Evolutionary conservation across 2,329 filamentous ascomycete species (phyloP).

Genomic region (Rosellinia necatrix): DNA sequence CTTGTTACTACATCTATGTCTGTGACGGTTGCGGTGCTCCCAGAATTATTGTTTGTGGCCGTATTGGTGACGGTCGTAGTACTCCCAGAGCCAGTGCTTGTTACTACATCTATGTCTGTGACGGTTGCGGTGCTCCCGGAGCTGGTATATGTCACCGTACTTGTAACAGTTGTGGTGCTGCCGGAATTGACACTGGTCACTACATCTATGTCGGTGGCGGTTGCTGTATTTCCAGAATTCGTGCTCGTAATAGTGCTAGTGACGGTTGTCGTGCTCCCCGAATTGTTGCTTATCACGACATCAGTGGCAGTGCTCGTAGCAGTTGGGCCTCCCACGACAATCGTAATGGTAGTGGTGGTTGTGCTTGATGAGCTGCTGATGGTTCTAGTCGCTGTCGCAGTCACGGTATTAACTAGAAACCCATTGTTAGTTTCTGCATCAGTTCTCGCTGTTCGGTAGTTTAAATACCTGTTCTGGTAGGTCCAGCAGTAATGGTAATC

Average conservation of each 20-base stretch:
- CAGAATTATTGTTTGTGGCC: neutral
- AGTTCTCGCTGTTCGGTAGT: neutral
- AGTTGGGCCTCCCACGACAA: neutral
- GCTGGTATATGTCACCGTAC: neutral
- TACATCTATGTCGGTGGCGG: neutral
- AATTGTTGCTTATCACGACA: neutral
- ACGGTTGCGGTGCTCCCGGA: neutral
- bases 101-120: neutral
- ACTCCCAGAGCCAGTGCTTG: neutral
- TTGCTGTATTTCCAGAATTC: neutral
- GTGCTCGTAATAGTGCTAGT: neutral
- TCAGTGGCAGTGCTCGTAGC: neutral
- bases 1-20: neutral
- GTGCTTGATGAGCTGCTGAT: conserved; percentile 7
- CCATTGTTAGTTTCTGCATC: conserved; percentile 8
- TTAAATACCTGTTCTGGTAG: conserved; percentile 1
- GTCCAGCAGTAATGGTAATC: neutral
- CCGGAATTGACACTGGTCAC: neutral
- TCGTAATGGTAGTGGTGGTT: conserved; percentile 8
- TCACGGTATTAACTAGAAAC: conserved; percentile 6
- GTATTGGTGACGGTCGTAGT: neutral
- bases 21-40: neutral
- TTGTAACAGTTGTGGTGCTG: neutral
- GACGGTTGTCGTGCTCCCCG: neutral
- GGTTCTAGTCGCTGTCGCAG: conserved; percentile 5